Evolutionary conservation across 371 early-diverging fungal species (phyloP), one percentile per base, ranked within the genome.

Genomic region (Rhizoclosmatium hyalinum): DNA sequence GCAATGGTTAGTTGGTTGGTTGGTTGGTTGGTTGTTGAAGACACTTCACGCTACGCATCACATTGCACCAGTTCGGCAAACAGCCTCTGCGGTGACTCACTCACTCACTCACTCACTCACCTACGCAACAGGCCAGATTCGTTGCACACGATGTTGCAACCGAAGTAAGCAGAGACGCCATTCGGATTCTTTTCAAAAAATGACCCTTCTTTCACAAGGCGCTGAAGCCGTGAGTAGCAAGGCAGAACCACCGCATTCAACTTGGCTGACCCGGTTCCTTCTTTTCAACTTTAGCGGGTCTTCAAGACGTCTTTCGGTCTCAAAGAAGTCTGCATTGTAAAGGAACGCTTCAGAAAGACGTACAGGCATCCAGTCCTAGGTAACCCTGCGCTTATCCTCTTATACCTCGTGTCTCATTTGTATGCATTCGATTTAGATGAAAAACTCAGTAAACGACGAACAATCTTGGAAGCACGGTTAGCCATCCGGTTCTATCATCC

Each of bases 351-450:
- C 81, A 85, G 87, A 67, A 98, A 98, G 81, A 84, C 91, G 0
- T 97, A 96, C 79, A 89, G 98, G n/a, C 94, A 95, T 73, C 95
- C 96, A 2, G 88, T 89, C 44, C 90, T 97, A 47, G 98, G 97
- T 79, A 90, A 89, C 47, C 53, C 21, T 1, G 21, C 1, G 53
- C 41, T 45, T 41, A 6, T 41, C n/a, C 83, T 58, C n/a, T 21
- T 2, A 2, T 17, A 32, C 32, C 53, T 12, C 53, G 53, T 53
- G 14, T 53, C 53, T 53, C 53, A 10, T 53, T 53, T 53, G 0
- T 53, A n/a, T 10, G 14, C 50, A 50, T 17, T 50, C 50, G 50
- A 50, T 50, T 91, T 0, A 2, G 79, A 90, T 57, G 69, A 69
- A 44, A 41, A 46, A 17, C 41, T 69, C 12, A 57, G 46, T 57